These are phyloP conservation scores for Prunus fruticosa DNA, from an alignment of 306 rosid species.

Conservation along the genomic window DNA sequence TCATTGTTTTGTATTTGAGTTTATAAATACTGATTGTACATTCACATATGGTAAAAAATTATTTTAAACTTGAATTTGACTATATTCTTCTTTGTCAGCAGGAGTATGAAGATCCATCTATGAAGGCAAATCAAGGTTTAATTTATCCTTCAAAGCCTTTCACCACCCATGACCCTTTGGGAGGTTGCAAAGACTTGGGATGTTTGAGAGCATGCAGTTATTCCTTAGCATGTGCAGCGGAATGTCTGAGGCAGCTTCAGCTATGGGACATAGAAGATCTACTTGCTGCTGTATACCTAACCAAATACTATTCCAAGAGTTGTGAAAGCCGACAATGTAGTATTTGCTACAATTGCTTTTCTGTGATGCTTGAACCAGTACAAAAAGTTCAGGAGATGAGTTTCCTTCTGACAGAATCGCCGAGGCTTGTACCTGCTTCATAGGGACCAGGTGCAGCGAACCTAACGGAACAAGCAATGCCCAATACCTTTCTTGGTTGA, in stretches of 20 bases:
- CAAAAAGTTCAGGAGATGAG: not conserved
- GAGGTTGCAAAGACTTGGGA: not conserved
- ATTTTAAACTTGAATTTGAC: not conserved
- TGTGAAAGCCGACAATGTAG: not conserved
- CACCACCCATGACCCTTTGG: not conserved
- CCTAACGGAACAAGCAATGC: not conserved
- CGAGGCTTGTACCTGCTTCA: not conserved
- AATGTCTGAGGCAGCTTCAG: not conserved
- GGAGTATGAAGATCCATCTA: not conserved
- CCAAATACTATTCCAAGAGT: not conserved
- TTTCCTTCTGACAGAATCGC: not conserved
- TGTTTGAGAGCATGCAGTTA: not conserved
- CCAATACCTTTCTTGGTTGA: not conserved
- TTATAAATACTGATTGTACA: no score
- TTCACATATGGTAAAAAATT: no score
- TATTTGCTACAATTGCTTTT: not conserved
- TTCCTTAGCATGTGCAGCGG: not conserved
- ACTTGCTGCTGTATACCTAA: not conserved
- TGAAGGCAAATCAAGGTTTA: not conserved
- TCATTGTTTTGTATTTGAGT: no score
- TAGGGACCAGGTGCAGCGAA: not conserved
- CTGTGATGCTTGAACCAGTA: not conserved
- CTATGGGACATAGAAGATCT: not conserved
- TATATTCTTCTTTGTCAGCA: not conserved
- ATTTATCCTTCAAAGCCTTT: not conserved